phyloP scores from a whole-genome alignment of 139 green algal species.

The Dunaliella primolecta region DNA sequence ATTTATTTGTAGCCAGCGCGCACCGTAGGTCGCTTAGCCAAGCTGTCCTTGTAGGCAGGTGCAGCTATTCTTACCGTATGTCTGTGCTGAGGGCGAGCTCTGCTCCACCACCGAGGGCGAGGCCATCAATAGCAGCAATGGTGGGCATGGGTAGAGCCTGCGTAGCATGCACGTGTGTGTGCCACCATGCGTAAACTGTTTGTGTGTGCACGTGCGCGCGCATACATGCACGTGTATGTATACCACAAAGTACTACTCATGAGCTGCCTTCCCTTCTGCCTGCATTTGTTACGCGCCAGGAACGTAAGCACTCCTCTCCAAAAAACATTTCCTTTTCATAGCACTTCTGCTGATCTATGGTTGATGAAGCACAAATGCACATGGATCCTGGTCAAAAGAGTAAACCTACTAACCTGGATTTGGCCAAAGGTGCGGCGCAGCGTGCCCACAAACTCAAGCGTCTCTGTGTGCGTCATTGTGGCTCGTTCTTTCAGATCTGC shows the following conservation, averaged over 20 bases:
- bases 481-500: constrained; percentile 68
- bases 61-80: too few species aligned
- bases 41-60: too few species aligned
- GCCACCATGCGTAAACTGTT: not conserved
- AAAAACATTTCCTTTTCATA: too few species aligned
- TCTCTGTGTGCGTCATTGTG: constrained; percentile 69
- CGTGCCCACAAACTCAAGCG: constrained; percentile 61
- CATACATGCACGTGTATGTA: not conserved
- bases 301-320: too few species aligned
- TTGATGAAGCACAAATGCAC: too few species aligned
- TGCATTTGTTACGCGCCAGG: too few species aligned
- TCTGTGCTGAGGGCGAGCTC: constrained; percentile 86
- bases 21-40: constrained; percentile 1
- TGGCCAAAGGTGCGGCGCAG: constrained; percentile 61
- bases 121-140: constrained; percentile 60
- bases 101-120: constrained; percentile 74
- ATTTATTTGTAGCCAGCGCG: not conserved
- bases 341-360: too few species aligned
- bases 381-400: too few species aligned
- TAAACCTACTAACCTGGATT: too few species aligned
- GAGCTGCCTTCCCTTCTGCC: constrained; percentile 36
- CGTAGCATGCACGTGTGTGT: not conserved
- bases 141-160: constrained; percentile 67
- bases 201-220: not conserved
- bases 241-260: constrained; percentile 29